Base-by-base conservation (phyloP, 768 basidiomycete genomes). In the Leccinum arenicola region DNA sequence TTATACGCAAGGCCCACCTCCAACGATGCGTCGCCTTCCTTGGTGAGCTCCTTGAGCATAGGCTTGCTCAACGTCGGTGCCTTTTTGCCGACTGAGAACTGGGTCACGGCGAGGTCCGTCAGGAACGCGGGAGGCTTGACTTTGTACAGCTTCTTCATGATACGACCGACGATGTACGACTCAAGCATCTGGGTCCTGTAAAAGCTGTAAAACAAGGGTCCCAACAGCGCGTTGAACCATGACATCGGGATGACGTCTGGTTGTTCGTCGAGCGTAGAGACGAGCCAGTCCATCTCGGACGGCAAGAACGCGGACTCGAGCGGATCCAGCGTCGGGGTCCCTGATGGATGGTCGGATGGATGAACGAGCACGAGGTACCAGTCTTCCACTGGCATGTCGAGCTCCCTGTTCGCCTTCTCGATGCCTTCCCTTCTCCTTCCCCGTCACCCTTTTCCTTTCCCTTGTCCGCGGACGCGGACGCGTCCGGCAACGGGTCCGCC, bases 171-270 rank as follows among this genome's bases (percentile, higher is more conserved):
- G 75, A 98, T 93, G 69, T 86, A 88, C 25, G 85, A 78, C 70
- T 98, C 96, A 55, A 98, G 78, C 29, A 76, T 76, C 54, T 88
- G 82, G 1, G 95, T 99, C 56, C 85, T 85, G 76, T 97, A 96
- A 69, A 91, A 86, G 64, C 89, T 89, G 76, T 96, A 92, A 78
- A 98, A 98, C 12, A 98, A 69, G 21, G 95, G 88, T 3, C 95
- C 97, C 60, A 98, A 75, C 56, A 98, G 77, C 0, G 94, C 97
- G 68, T 98, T 99, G 51, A 98, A 77, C 97, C 97, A 99, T 4
- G 95, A 88, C 84, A 95, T 93, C 3, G 95, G 95, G 59, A 98
- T 95, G 61, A 95, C 89, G 71, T 99, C 96, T 2, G 97, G 91
- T 69, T 94, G 92, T 64, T 89, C 85, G 75, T 98, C 97, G 61